phyloP scores from a whole-genome alignment of 257 asterid genomes.

The Mitragyna speciosa region DNA sequence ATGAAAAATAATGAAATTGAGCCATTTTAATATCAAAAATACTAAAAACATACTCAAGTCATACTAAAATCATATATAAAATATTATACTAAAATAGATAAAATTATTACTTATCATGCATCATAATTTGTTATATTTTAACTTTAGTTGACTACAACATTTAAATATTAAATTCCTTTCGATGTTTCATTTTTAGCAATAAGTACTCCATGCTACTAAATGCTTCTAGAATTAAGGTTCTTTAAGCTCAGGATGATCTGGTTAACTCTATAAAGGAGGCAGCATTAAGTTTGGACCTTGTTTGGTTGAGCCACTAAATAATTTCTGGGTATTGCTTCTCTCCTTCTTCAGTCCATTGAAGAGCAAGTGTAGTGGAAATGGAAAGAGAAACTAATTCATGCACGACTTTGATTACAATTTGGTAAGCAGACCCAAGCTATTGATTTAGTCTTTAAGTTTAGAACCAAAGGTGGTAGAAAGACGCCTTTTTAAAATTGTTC shows the following conservation, averaged over 20 bases:
- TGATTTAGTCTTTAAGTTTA: neutral
- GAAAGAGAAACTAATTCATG: neutral
- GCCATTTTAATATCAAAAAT: too few species aligned
- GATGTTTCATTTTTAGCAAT: conserved; percentile 35
- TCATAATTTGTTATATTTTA: too few species aligned
- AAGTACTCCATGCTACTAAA: conserved; percentile 83
- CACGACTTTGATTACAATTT: neutral
- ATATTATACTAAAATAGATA: too few species aligned
- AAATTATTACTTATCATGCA: too few species aligned
- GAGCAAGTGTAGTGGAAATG: neutral
- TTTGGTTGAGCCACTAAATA: conserved; percentile 18
- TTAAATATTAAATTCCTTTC: too few species aligned
- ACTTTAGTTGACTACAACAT: too few species aligned
- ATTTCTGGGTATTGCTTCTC: neutral
- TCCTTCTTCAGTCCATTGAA: neutral
- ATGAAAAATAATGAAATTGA: too few species aligned
- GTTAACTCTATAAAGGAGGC: conserved; percentile 70
- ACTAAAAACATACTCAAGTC: too few species aligned
- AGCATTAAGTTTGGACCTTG: conserved; percentile 47
- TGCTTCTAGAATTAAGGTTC: conserved; percentile 80
- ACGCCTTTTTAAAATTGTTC: neutral
- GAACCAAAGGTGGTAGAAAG: neutral
- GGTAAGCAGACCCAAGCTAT: neutral
- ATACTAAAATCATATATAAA: too few species aligned
- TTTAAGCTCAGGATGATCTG: conserved; percentile 89